Percentiles rank a stretch among this genome's conserved stretches.
Evolutionary conservation across 2,329 filamentous ascomycete species (phyloP).

Genomic region (Macrophomina tecta): DNA sequence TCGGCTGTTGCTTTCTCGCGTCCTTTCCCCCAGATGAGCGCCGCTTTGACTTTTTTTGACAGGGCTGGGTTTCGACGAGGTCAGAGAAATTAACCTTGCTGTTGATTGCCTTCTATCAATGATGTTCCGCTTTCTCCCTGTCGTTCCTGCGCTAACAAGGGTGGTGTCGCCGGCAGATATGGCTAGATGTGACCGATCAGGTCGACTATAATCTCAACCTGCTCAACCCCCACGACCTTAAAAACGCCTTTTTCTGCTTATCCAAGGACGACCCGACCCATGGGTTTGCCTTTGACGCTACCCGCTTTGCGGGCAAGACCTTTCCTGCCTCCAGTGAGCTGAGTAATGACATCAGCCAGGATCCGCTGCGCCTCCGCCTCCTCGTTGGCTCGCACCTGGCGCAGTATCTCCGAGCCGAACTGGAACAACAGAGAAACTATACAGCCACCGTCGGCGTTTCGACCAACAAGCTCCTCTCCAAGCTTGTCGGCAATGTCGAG

Average conservation of each 20-base stretch:
- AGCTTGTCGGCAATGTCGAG: constrained; percentile 81
- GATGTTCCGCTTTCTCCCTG: not conserved
- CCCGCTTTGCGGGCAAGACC: constrained; percentile 67
- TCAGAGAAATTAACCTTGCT: constrained; percentile 44
- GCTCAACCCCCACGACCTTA: constrained; percentile 69
- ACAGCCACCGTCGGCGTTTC: constrained; percentile 88
- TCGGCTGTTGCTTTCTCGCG: not conserved
- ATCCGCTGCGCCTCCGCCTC: constrained; percentile 64
- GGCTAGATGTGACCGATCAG: constrained; percentile 83
- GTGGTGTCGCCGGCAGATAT: constrained; percentile 53
- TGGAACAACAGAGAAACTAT: constrained; percentile 80
- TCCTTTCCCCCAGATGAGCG: constrained; percentile 9
- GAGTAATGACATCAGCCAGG: constrained; percentile 29
- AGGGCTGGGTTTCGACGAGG: constrained; percentile 86
- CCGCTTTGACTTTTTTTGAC: constrained; percentile 9
- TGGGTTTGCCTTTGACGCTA: constrained; percentile 83
- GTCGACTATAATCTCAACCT: constrained; percentile 79
- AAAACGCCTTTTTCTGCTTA: constrained; percentile 79
- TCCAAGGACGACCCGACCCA: constrained; percentile 73
- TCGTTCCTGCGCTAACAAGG: constrained; percentile 8
- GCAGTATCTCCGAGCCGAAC: constrained; percentile 70
- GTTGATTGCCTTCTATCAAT: constrained; percentile 12
- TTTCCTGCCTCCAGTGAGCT: constrained; percentile 49
- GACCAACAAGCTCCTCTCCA: constrained; percentile 84
- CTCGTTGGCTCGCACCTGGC: constrained; percentile 83